phyloP scores from a whole-genome alignment of 2,329 filamentous ascomycete species.

The Dactylellina parvicollis region DNA sequence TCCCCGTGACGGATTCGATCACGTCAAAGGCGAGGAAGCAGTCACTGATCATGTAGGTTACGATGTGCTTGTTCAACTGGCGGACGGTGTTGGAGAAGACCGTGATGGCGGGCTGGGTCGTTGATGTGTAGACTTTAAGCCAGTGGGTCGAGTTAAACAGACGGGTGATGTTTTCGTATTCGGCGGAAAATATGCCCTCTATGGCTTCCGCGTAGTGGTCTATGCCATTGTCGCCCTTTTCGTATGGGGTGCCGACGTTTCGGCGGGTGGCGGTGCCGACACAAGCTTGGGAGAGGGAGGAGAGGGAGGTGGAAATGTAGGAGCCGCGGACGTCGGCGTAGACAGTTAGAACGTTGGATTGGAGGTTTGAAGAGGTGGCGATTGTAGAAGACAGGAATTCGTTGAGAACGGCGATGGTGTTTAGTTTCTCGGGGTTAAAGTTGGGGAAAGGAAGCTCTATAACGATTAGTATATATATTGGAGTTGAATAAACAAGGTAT shows the following conservation, averaged over 20 bases:
- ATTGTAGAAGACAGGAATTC: constrained; percentile 58
- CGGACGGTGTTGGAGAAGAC: constrained; percentile 86
- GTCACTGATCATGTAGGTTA: constrained; percentile 84
- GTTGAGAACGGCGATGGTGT: constrained; percentile 57
- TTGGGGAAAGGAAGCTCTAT: constrained; percentile 78
- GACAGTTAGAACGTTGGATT: constrained; percentile 69
- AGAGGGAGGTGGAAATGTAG: constrained; percentile 82
- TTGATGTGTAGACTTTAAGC: constrained; percentile 78
- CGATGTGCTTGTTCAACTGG: constrained; percentile 90
- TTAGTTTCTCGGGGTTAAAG: constrained; percentile 78
- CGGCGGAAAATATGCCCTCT: constrained; percentile 84
- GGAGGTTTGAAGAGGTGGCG: constrained; percentile 56
- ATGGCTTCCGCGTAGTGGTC: constrained; percentile 86
- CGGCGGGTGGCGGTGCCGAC: constrained; percentile 79
- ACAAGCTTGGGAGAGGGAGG: constrained; percentile 87
- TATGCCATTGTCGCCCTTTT: constrained; percentile 88
- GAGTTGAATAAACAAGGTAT: constrained; percentile 43
- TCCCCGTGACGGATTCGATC: constrained; percentile 83
- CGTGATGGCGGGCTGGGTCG: constrained; percentile 78
- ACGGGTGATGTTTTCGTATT: constrained; percentile 88
- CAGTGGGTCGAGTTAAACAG: constrained; percentile 89
- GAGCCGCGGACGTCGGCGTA: constrained; percentile 87
- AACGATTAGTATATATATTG: neutral
- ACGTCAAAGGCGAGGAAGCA: constrained; percentile 96
- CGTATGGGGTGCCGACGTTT: constrained; percentile 76